Evolutionary conservation across 306 rosid species (phyloP), one percentile per base, ranked within the genome.

Genomic region (Datisca glomerata): DNA sequence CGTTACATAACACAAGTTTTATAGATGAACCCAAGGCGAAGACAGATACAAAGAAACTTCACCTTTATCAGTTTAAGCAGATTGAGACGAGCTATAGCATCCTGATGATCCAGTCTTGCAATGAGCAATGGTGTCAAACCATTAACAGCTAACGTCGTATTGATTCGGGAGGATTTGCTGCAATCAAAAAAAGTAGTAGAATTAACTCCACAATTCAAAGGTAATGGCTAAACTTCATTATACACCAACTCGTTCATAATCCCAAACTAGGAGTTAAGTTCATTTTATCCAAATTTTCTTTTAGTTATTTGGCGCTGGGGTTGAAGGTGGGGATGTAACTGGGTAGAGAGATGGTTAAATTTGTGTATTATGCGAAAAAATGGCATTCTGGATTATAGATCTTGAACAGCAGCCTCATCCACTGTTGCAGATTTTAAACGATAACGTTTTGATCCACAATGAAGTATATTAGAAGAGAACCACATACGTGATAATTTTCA

Each of bases 11-110:
- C 9, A 5, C 36, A 31, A 8, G 36, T 8, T 8, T 19, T 14
- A 21, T 7, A 12, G 39, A 42, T 18, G 29, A 51, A 43, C 21
- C 9, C 12, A 36, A 7, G 21, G 36, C n/a, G 36, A 31, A n/a
- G n/a, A n/a, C n/a, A n/a, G n/a, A n/a, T n/a, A n/a, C 3, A 11
- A 31, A 31, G n/a, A 8, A 31, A 8, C 25, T 43, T 16, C 59
- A 80, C 98, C 96, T 91, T 91, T 61, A 91, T 91, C 53, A 91
- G 78, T 67, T 89, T 84, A 51, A 91, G 94, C 57, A 91, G 93
- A 75, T 91, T 91, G 49, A 91, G 85, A 52, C 98, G 98, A 55
- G 96, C 96, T 45, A 91, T 91, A 18, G 98, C 98, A 73, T 91
- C 98, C 56, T 74, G 98, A 55, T 91, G 98, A 66, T 91, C 94